A percentile compares a stretch with the other conserved stretches of the same genome.
phyloP scores from a whole-genome alignment of 768 basidiomycete species.

The Coprinopsis sp. region DNA sequence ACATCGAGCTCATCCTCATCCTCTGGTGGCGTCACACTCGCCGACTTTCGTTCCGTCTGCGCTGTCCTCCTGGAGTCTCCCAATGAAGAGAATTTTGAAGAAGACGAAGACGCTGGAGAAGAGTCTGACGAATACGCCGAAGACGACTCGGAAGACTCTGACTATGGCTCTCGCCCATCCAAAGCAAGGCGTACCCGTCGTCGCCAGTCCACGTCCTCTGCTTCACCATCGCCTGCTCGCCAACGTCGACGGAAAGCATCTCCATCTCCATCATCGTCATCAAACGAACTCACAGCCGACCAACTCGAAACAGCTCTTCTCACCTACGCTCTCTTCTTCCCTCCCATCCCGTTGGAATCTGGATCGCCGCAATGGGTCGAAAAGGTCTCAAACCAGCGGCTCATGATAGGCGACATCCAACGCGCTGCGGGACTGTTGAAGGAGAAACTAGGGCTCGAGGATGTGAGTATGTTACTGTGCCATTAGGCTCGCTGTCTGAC shows the following conservation, averaged over 20 bases:
- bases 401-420: conserved; percentile 65
- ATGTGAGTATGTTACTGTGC: conserved; percentile 37
- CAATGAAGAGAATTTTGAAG: conserved; percentile 19
- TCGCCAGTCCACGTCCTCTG: conserved; percentile 3
- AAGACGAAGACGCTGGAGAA: conserved; percentile 22
- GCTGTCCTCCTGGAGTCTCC: conserved; percentile 60
- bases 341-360: conserved; percentile 40
- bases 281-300: conserved; percentile 37
- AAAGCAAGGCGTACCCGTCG: conserved; percentile 5
- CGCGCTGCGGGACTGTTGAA: conserved; percentile 57
- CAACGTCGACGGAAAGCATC: too few species aligned
- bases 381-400: conserved; percentile 47
- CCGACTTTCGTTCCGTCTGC: conserved; percentile 81
- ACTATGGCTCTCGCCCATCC: neutral
- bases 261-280: conserved; percentile 4
- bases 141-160: conserved; percentile 6
- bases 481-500: neutral
- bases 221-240: conserved; percentile 7
- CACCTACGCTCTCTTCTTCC: conserved; percentile 74
- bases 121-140: conserved; percentile 29
- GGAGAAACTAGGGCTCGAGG: conserved; percentile 69
- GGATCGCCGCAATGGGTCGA: too few species aligned
- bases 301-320: conserved; percentile 52
- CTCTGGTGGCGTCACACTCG: conserved; percentile 40
- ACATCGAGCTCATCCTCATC: conserved; percentile 18